These are phyloP conservation scores for Ceratocystis cubensis DNA, from an alignment of 2,329 filamentous ascomycete genomes.

Conservation along the genomic window DNA sequence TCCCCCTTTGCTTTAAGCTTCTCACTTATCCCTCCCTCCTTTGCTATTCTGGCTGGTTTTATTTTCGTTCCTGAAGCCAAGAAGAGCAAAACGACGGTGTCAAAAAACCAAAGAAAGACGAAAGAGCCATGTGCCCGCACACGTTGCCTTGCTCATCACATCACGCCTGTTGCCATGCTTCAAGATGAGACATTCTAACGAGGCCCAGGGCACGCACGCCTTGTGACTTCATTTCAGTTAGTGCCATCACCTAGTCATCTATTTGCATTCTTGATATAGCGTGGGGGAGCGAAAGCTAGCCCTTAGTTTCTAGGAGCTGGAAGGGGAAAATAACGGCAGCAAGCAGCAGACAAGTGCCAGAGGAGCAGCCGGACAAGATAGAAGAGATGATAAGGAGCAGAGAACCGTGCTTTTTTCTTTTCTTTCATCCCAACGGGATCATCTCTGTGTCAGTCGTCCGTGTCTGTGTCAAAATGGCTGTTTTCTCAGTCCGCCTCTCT, in stretches of 20 bases:
- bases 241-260: neutral
- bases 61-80: too few relatives aligned
- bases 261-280: too few relatives aligned
- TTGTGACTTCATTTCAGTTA: neutral
- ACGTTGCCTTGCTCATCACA: neutral
- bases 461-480: neutral
- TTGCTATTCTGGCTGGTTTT: too few relatives aligned
- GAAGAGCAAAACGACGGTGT: too few relatives aligned
- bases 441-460: neutral
- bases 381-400: neutral
- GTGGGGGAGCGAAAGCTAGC: too few relatives aligned
- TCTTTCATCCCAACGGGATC: neutral
- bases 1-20: neutral
- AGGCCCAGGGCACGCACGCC: neutral
- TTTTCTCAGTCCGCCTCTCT: neutral
- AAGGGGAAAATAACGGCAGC: neutral
- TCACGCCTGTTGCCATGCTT: neutral
- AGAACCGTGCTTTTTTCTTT: neutral
- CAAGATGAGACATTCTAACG: slow-evolving; percentile 4
- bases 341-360: neutral
- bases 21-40: neutral
- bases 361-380: neutral
- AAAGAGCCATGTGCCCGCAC: too few relatives aligned
- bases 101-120: too few relatives aligned
- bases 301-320: neutral